Evolutionary conservation across 2,329 filamentous ascomycete genomes (phyloP), one percentile per base, ranked within the genome.

Genomic region (Berkeleyomyces rouxiae): DNA sequence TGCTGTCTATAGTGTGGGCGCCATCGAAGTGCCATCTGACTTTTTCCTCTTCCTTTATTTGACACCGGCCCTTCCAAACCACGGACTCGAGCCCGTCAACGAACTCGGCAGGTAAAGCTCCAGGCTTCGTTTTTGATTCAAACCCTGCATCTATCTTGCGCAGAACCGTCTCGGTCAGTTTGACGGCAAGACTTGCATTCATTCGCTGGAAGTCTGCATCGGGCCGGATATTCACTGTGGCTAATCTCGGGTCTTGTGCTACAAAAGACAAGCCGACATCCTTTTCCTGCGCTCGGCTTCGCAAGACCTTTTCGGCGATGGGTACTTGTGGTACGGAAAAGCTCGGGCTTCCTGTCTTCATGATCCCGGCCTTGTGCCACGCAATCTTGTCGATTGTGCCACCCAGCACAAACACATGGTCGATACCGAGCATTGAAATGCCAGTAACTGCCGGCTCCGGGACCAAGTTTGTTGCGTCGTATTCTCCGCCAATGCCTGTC

Each of bases 11-110:
- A 0, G 92, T 99, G 73, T 99, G 93, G 2, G 90, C 93, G 7
- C 93, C 91, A 70, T 99, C 93, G 23, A 99, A 82, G 70, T 91
- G 87, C 91, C 92, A 99, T 13, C 78, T 79, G 4, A 95, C 76
- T 1, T 70, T 69, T 1, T 46, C 61, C 37, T 65, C 61, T 10
- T 16, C 31, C 68, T 79, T 82, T 47, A 79, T 74, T 67, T 86
- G 82, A 70, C 91, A 96, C 55, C 93, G 81, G 3, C 92, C 93
- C 47, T 90, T 81, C 76, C 90, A 87, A 2, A 83, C 81, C 2
- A 90, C 86, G 67, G 82, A 74, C 70, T 92, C 84, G 1, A 99
- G 76, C 0, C 90, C 93, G 11, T 80, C 77, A 33, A 83, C 75
- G 69, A 96, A 88, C 67, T 84, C 79, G 9, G 73, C 71, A 0